phyloP scores from a whole-genome alignment of 306 rosid species.

The Crotalaria pallida region DNA sequence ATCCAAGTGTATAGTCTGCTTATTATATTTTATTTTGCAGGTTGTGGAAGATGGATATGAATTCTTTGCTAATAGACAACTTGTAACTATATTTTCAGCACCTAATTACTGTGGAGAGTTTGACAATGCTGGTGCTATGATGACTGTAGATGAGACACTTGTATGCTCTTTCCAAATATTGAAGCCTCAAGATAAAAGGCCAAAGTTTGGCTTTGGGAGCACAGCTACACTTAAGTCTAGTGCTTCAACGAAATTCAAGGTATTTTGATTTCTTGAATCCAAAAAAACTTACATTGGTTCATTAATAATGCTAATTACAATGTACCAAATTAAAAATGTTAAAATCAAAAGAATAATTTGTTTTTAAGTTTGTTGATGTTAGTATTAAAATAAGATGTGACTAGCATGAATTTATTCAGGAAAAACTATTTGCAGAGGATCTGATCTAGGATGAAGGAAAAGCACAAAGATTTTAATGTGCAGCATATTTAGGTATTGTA shows the following conservation, averaged over 20 bases:
- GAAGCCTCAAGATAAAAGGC: constrained; percentile 61
- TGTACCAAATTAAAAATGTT: neutral
- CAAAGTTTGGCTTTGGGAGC: constrained; percentile 50
- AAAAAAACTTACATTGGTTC: neutral
- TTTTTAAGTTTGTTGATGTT: neutral
- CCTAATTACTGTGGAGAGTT: constrained; percentile 95
- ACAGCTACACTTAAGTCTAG: constrained; percentile 26
- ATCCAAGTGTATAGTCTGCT: constrained; percentile 5
- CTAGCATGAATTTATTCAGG: neutral
- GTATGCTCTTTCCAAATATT: constrained; percentile 78
- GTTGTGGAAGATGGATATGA: constrained; percentile 94
- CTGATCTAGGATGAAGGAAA: neutral
- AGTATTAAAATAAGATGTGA: neutral
- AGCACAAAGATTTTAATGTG: neutral
- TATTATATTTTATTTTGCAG: constrained; percentile 33
- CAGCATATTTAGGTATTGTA: neutral
- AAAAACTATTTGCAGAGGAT: neutral
- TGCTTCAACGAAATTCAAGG: constrained; percentile 45
- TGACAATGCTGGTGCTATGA: constrained; percentile 90
- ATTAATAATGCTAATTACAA: neutral
- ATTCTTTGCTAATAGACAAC: constrained; percentile 71
- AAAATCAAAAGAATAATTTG: neutral
- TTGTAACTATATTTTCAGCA: constrained; percentile 84
- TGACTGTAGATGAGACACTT: constrained; percentile 69
- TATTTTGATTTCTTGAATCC: constrained; percentile 25